These are phyloP conservation scores for Aspergillus conjunctus DNA, from an alignment of 495 filamentous ascomycete species.

Conservation along the genomic window DNA sequence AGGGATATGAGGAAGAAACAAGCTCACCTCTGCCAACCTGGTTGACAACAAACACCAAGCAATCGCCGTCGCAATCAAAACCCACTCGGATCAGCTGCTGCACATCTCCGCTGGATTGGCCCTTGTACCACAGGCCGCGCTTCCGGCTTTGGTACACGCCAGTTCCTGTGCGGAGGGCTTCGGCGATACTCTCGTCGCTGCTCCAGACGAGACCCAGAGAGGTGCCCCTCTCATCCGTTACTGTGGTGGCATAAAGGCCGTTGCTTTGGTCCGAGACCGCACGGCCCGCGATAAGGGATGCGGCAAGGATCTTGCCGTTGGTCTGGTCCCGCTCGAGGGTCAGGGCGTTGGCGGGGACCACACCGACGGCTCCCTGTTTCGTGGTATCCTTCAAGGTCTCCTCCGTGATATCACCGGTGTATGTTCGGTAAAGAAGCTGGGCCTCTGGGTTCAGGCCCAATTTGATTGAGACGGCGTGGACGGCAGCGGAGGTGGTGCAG, in stretches of 20 bases:
- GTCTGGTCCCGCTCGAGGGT: slow-evolving; percentile 63
- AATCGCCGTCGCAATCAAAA: slow-evolving; percentile 90
- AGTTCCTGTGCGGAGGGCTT: slow-evolving; percentile 81
- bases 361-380: slow-evolving; percentile 67
- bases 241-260: slow-evolving; percentile 81
- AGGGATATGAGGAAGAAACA: neutral
- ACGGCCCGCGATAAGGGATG: slow-evolving; percentile 65
- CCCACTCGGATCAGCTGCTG: slow-evolving; percentile 86
- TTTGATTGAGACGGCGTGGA: slow-evolving; percentile 51
- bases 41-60: slow-evolving; percentile 81
- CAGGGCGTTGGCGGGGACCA: slow-evolving; percentile 70
- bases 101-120: slow-evolving; percentile 87
- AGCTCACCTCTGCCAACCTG: slow-evolving; percentile 74
- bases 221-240: slow-evolving; percentile 83
- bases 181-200: slow-evolving; percentile 82
- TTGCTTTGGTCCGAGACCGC: slow-evolving; percentile 83
- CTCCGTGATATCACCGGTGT: slow-evolving; percentile 41
- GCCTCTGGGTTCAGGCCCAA: slow-evolving; percentile 42
- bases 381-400: slow-evolving; percentile 54
- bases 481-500: slow-evolving; percentile 48
- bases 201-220: slow-evolving; percentile 93
- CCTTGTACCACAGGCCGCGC: slow-evolving; percentile 95
- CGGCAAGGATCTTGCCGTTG: slow-evolving; percentile 62
- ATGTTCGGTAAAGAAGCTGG: slow-evolving; percentile 40
- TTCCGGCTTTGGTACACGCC: slow-evolving; percentile 96